Base-by-base conservation (phyloP, 805 yeast genomes). In the Sugiyamaella marilandica region DNA sequence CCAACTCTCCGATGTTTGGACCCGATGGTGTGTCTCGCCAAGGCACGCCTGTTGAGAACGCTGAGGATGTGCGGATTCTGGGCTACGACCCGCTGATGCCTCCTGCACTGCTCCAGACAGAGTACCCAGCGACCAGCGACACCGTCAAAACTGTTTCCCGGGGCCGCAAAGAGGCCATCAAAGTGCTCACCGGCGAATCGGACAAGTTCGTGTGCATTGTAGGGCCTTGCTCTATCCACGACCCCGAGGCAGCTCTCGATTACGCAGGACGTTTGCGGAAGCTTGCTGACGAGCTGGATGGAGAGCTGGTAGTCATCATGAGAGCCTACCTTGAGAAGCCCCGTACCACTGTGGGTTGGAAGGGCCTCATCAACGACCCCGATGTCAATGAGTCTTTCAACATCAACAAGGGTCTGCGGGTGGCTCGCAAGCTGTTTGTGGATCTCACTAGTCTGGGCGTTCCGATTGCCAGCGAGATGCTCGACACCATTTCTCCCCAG, bases 341-440 rank as follows among this genome's bases (percentile, higher is more conserved):
- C 65, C 85, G 99, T 77, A 92, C 99, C 58, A 92, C 98, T 21
- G 98, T 92, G 51, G 99, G 99, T 59, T 92, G 99, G 99, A 92
- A 92, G 74, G 99, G 99, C 64, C 77, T 92, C 65, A 90, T 92
- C 69, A 92, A 92, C 71, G 99, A 92, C 72, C 99, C 99, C 45
- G 96, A 92, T 65, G 81, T 92, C 56, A 88, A 92, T 72, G 86
- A 87, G 65, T 77, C 97, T 47, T 94, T 85, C 81, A 85, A 92
- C 70, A 94, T 92, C 70, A 92, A 92, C 80, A 88, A 89, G 74
- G 99, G 99, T 65, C 78, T 92, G 59, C 82, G 89, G 64, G 80
- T 87, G 37, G 81, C 97, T 10, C 84, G 99, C 75, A 79, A 85
- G 67, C 79, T 94, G 69, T 92, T 86, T 70, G 82, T 81, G 51